Base-by-base conservation (phyloP, 208 protist genomes). In the Herpetomonas tarakana region DNA sequence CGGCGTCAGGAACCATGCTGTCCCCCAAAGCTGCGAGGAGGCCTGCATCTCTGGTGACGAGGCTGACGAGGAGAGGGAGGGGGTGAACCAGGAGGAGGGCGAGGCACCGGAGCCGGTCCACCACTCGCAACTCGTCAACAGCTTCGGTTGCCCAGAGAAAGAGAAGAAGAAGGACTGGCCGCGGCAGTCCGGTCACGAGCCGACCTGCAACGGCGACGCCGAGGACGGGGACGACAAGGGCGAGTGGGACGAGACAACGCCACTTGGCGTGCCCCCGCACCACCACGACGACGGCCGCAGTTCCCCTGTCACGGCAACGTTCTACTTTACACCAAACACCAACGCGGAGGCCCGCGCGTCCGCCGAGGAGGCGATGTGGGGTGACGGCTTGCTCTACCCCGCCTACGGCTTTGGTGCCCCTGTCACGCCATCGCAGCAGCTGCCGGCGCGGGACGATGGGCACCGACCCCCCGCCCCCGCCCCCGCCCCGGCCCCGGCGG, bases 11-110 rank as follows among this genome's bases (percentile, higher is more conserved):
- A n/a, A n/a, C n/a, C n/a, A n/a, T n/a, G n/a, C n/a, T n/a, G n/a
- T n/a, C n/a, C n/a, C 9, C 35, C 9, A 6, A 6, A 41, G 9
- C 35, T 6, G 6, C 35, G 44, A 49, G 44, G 19, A 49, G 16
- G 9, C 9, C 44, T 22, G 19, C 16, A 22, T 22, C 6, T 22
- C 19, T 18, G 44, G 16, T 4, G 44, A 11, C 11, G 44, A 49
- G 16, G 44, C 38, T 22, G 55, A 61, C 41, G 28, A 49, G 14
- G 55, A 22, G 3, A 12, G 18, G 1, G 27, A 58, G n/a, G 62
- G 19, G 25, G 65, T 71, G 16, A 73, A 79, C 2, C 76, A 81
- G 18, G 65, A 68, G 22, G 29, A 26, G 1, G 26, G 12, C 21
- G 4, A 21, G 22, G 25, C 26, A 21, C 7, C 7, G 21, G 51